Conservation (phyloP, 1,284 basidiomycete species). For the Ceratobasidium papillatum region DNA sequence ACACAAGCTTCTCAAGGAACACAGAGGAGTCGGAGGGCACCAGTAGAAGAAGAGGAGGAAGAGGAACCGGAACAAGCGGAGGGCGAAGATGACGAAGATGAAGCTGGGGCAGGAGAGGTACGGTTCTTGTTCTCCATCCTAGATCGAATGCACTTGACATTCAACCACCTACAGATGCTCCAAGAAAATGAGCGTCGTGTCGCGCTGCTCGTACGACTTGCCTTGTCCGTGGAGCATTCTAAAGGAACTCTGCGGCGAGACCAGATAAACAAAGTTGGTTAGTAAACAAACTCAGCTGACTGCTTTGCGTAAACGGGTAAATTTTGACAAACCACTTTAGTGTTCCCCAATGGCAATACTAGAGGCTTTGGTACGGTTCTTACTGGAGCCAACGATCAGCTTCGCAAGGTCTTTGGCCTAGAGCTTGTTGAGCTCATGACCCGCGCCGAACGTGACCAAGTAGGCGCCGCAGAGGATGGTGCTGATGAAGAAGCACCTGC, state of each 20-base stretch:
- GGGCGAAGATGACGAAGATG: slow-evolving; percentile 39
- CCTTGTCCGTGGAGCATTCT: slow-evolving; percentile 74
- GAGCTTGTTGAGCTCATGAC: slow-evolving; percentile 77
- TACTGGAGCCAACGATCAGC: slow-evolving; percentile 63
- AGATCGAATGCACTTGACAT: not conserved
- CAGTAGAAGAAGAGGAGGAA: slow-evolving; percentile 40
- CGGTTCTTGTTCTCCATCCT: not conserved
- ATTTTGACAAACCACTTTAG: slow-evolving; percentile 52
- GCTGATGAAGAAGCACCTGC: slow-evolving; percentile 54
- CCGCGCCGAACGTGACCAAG: slow-evolving; percentile 61
- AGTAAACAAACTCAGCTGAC: slow-evolving; percentile 17
- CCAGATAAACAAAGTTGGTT: slow-evolving; percentile 81
- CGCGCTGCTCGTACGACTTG: slow-evolving; percentile 72
- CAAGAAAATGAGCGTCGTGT: slow-evolving; percentile 69
- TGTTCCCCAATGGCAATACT: slow-evolving; percentile 62
- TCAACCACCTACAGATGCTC: not conserved
- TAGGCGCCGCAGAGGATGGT: slow-evolving; percentile 52
- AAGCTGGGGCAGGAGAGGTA: slow-evolving; percentile 29
- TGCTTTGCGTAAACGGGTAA: not conserved
- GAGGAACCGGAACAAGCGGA: slow-evolving; percentile 40
- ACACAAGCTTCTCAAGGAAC: slow-evolving; percentile 29
- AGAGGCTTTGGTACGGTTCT: slow-evolving; percentile 68
- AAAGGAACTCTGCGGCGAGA: slow-evolving; percentile 69
- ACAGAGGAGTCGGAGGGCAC: slow-evolving; percentile 28
- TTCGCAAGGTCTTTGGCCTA: slow-evolving; percentile 72